A percentile compares a stretch with the other conserved stretches of the same genome.
phyloP scores from a whole-genome alignment of 2,329 filamentous ascomycete species.

The Madurella mycetomatis region DNA sequence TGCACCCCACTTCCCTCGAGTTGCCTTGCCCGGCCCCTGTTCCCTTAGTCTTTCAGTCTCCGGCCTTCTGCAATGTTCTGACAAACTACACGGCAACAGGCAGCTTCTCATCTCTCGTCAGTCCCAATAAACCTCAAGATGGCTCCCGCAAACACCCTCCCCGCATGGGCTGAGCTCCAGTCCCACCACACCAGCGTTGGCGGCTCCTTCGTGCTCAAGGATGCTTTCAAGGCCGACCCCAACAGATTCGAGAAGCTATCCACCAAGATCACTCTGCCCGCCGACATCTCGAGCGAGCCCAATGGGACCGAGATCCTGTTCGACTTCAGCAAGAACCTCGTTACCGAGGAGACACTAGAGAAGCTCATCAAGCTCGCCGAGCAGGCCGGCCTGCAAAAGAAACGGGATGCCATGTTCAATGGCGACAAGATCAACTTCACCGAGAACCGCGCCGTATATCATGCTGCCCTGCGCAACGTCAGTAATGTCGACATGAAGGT shows the following conservation, averaged over 20 bases:
- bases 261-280: constrained; percentile 76
- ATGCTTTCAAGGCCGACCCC: constrained; percentile 85
- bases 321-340: constrained; percentile 98
- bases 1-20: constrained; percentile 7
- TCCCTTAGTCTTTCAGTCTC: neutral
- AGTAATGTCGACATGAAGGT: constrained; percentile 71
- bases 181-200: constrained; percentile 82
- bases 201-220: constrained; percentile 87
- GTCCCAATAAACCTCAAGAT: constrained; percentile 41
- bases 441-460: constrained; percentile 92
- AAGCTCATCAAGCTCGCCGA: constrained; percentile 85
- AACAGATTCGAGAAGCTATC: constrained; percentile 87
- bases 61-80: constrained; percentile 1
- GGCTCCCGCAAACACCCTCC: constrained; percentile 80
- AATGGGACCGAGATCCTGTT: constrained; percentile 79
- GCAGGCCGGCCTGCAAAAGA: constrained; percentile 85
- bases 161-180: constrained; percentile 86
- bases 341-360: constrained; percentile 86
- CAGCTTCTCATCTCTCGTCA: neutral
- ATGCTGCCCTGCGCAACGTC: constrained; percentile 88
- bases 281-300: constrained; percentile 57
- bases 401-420: constrained; percentile 95
- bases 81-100: constrained; percentile 3
- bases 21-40: neutral
- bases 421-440: constrained; percentile 99